A percentile compares a stretch with the other conserved stretches of the same genome.
Evolutionary conservation across 257 asterid genomes (phyloP).

Genomic region (Parsonsia alboflavescens): DNA sequence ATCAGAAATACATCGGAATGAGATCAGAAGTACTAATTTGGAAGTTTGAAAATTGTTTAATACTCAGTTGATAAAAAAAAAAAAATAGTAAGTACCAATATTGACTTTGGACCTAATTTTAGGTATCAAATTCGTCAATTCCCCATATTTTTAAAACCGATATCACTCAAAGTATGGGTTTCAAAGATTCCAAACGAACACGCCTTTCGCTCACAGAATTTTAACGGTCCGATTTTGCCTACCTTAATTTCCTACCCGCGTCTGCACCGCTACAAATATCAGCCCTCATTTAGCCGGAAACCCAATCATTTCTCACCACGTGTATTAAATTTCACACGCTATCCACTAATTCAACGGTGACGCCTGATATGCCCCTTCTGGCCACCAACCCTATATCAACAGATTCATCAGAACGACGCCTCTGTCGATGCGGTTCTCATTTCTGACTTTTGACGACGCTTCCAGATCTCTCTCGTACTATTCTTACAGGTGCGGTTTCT

Average conservation of each 20-base stretch:
- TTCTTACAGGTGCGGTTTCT: conserved; percentile 13
- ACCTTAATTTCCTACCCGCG: conserved; percentile 3
- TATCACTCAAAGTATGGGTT: background rate
- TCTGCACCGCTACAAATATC: conserved; percentile 19
- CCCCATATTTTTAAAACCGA: too few species aligned
- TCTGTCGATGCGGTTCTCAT: background rate
- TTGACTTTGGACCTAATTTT: too few species aligned
- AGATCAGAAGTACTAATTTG: too few species aligned
- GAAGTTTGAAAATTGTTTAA: too few species aligned
- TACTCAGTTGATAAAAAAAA: too few species aligned
- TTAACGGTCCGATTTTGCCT: conserved; percentile 28
- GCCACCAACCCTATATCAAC: conserved; percentile 2
- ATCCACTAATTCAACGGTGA: conserved; percentile 16
- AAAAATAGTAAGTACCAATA: too few species aligned
- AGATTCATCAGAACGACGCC: background rate
- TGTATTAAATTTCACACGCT: background rate
- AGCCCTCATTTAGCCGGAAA: background rate
- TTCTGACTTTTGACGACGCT: conserved; percentile 12
- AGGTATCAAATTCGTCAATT: too few species aligned
- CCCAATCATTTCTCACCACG: conserved; percentile 31
- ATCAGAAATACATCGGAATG: too few species aligned
- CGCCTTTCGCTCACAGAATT: conserved; percentile 28
- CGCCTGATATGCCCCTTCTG: background rate
- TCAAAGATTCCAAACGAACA: conserved; percentile 27
- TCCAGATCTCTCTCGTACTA: conserved; percentile 7